Evolutionary conservation across 805 yeast genomes (phyloP).

Genomic region (Myxozyma nipponensis): DNA sequence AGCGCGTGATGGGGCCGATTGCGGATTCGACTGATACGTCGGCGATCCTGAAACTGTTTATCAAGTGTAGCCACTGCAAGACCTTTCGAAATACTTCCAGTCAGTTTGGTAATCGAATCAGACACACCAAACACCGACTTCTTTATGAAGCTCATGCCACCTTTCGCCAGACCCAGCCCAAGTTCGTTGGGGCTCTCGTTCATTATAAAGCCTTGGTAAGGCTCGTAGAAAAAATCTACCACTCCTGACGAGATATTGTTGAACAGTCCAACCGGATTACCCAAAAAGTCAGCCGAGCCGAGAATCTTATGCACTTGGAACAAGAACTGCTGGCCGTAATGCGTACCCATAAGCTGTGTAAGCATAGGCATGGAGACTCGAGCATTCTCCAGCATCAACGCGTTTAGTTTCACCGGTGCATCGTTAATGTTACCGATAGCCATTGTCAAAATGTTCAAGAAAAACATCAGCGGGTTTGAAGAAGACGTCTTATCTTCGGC

Average conservation of each 20-base stretch:
- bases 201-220: slow-evolving; percentile 91
- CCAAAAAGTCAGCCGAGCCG: slow-evolving; percentile 94
- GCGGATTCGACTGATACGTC: slow-evolving; percentile 68
- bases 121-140: slow-evolving; percentile 93
- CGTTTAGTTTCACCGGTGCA: slow-evolving; percentile 88
- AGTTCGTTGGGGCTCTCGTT: slow-evolving; percentile 94
- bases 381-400: slow-evolving; percentile 81
- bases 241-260: slow-evolving; percentile 92
- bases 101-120: slow-evolving; percentile 86
- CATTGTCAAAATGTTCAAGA: slow-evolving; percentile 86
- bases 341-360: slow-evolving; percentile 66
- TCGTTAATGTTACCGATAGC: slow-evolving; percentile 96
- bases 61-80: slow-evolving; percentile 88
- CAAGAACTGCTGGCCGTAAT: slow-evolving; percentile 86
- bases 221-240: slow-evolving; percentile 93
- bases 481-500: slow-evolving; percentile 60
- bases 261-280: slow-evolving; percentile 96
- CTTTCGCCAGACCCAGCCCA: slow-evolving; percentile 93
- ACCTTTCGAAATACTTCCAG: slow-evolving; percentile 94
- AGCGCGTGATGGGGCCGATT: slow-evolving; percentile 81
- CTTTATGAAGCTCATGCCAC: slow-evolving; percentile 88
- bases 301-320: slow-evolving; percentile 87
- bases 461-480: slow-evolving; percentile 60
- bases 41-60: slow-evolving; percentile 71
- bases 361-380: slow-evolving; percentile 79